Conservation (phyloP, 768 basidiomycete genomes). For the Sarcomyxa edulis region DNA sequence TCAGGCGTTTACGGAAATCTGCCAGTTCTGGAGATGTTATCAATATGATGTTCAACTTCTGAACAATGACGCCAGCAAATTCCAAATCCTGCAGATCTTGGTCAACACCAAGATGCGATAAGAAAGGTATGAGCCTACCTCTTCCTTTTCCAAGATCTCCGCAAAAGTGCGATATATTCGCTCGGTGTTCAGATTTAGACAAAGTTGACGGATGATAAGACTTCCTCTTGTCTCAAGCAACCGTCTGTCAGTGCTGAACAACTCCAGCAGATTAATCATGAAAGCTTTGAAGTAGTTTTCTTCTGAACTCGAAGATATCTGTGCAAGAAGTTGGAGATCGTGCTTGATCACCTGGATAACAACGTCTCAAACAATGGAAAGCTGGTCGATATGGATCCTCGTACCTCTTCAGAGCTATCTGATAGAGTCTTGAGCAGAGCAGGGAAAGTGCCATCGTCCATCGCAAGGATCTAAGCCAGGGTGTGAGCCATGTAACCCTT, state of each 20-base stretch:
- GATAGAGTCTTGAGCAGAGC: constrained; percentile 93
- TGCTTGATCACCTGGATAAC: constrained; percentile 81
- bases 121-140: constrained; percentile 44
- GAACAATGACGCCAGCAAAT: constrained; percentile 96
- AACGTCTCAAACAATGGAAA: neutral
- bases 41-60: constrained; percentile 94
- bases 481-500: constrained; percentile 1
- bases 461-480: constrained; percentile 73
- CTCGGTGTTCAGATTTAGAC: constrained; percentile 91
- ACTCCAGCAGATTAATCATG: constrained; percentile 90
- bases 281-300: constrained; percentile 94
- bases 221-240: constrained; percentile 90
- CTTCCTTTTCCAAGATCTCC: constrained; percentile 97
- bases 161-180: constrained; percentile 94
- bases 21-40: constrained; percentile 95
- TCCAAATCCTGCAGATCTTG: constrained; percentile 72
- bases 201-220: constrained; percentile 92
- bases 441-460: constrained; percentile 97
- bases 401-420: constrained; percentile 91
- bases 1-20: constrained; percentile 89
- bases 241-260: constrained; percentile 92
- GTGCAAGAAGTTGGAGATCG: constrained; percentile 91
- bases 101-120: neutral
- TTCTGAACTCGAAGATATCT: constrained; percentile 93
- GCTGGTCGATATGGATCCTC: no score